A percentile compares a stretch with the other conserved stretches of the same genome.
phyloP scores from a whole-genome alignment of 192 early-diverging fungal genomes.

The Helicostylum pulchrum region DNA sequence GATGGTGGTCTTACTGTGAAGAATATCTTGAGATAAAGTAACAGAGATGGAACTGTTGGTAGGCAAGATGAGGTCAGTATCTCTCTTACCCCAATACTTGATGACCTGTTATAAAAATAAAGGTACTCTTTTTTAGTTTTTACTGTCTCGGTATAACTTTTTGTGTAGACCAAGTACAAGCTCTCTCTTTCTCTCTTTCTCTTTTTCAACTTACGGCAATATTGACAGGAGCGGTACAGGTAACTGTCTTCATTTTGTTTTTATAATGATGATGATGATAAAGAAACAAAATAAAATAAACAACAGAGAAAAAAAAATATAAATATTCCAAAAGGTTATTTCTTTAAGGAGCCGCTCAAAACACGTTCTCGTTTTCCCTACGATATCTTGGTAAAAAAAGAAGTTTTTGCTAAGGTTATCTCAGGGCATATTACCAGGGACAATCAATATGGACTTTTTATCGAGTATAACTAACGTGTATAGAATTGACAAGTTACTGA shows the following conservation, averaged over 20 bases:
- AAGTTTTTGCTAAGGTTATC: too few relatives aligned
- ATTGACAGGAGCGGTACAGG: constrained; percentile 96
- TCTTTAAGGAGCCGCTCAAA: neutral
- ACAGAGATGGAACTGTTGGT: constrained; percentile 97
- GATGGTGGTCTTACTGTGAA: constrained; percentile 93
- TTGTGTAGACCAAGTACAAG: too few relatives aligned
- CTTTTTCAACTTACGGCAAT: constrained; percentile 75
- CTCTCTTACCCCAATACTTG: constrained; percentile 99
- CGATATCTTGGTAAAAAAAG: too few relatives aligned
- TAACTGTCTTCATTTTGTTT: constrained; percentile 50
- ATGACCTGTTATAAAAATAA: constrained; percentile 50
- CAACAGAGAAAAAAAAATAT: neutral
- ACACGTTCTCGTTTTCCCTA: too few relatives aligned
- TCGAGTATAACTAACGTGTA: too few relatives aligned
- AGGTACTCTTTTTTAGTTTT: neutral
- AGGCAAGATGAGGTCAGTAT: constrained; percentile 85
- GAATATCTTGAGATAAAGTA: constrained; percentile 94
- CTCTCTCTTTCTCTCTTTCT: neutral
- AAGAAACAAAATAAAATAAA: constrained; percentile 4
- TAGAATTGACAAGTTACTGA: too few relatives aligned
- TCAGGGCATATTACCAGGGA: too few relatives aligned
- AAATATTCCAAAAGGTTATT: neutral
- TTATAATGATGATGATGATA: constrained; percentile 22
- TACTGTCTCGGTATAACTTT: neutral
- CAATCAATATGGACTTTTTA: too few relatives aligned